Percentiles rank a stretch among this genome's conserved stretches.
Evolutionary conservation across 2,329 filamentous ascomycete species (phyloP).

Genomic region (Ophiostoma piceae): DNA sequence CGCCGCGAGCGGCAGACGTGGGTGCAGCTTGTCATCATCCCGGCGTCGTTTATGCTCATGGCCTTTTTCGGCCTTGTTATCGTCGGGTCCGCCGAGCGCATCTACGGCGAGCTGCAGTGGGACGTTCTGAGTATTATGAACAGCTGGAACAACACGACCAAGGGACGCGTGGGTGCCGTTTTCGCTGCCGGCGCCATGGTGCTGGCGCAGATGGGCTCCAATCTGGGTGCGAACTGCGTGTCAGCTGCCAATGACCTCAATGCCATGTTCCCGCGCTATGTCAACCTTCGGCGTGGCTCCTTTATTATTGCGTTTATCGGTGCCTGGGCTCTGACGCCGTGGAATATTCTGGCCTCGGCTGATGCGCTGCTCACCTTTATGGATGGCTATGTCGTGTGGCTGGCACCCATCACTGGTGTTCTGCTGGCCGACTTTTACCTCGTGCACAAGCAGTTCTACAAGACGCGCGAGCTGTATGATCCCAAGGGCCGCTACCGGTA

Average conservation of each 20-base stretch:
- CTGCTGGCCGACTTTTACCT: conserved; percentile 38
- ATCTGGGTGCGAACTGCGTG: conserved; percentile 33
- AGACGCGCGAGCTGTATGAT: conserved; percentile 37
- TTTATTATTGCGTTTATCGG: conserved; percentile 26
- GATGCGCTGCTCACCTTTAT: conserved; percentile 26
- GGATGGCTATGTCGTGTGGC: conserved; percentile 27
- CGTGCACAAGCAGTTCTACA: conserved; percentile 34
- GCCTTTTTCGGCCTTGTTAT: background rate
- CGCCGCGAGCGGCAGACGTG: conserved; percentile 39
- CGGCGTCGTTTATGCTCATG: conserved; percentile 5
- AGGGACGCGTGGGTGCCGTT: conserved; percentile 26
- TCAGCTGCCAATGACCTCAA: conserved; percentile 37
- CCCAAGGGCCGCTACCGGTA: conserved; percentile 36
- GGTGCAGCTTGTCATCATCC: conserved; percentile 6
- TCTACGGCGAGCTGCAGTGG: conserved; percentile 11
- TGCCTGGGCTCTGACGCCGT: conserved; percentile 30
- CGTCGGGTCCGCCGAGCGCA: background rate
- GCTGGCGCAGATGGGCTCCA: conserved; percentile 26
- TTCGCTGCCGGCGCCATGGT: conserved; percentile 27
- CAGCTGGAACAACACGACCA: conserved; percentile 5
- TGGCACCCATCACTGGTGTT: conserved; percentile 32
- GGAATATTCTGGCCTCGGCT: conserved; percentile 28
- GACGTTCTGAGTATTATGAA: background rate
- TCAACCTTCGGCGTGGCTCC: conserved; percentile 36
- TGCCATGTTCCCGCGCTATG: conserved; percentile 34